Conservation (phyloP, 495 filamentous ascomycete genomes). For the Neurospora sp. region DNA sequence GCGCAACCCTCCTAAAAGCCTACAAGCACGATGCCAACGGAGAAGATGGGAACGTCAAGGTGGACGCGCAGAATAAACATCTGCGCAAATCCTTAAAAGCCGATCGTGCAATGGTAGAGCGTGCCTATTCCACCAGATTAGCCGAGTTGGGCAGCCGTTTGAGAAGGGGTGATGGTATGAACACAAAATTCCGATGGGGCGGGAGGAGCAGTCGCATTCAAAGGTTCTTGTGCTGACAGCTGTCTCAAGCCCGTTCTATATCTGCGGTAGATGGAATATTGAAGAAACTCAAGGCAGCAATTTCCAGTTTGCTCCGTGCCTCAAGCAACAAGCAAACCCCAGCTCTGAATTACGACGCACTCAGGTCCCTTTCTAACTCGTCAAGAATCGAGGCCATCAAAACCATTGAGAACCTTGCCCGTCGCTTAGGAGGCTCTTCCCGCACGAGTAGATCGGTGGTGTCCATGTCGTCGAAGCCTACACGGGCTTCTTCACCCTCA, state of each 20-base stretch:
- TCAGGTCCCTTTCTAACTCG: slow-evolving; percentile 25
- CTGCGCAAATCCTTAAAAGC: slow-evolving; percentile 21
- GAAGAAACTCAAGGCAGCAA: slow-evolving; percentile 16
- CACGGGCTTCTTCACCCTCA: background rate
- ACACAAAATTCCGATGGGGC: too few relatives aligned
- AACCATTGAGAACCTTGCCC: slow-evolving; percentile 25
- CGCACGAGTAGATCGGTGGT: slow-evolving; percentile 6
- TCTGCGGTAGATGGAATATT: slow-evolving; percentile 21
- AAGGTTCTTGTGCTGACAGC: slow-evolving; percentile 1
- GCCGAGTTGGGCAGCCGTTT: slow-evolving; percentile 16
- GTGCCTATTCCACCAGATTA: slow-evolving; percentile 17
- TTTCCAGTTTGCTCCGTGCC: slow-evolving; percentile 15
- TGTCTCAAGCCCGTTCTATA: slow-evolving; percentile 15
- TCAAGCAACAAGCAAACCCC: slow-evolving; percentile 13
- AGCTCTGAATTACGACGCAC: slow-evolving; percentile 25
- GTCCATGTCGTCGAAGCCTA: slow-evolving; percentile 6
- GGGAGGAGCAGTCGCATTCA: too few relatives aligned
- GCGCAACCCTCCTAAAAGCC: slow-evolving; percentile 23
- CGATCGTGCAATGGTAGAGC: slow-evolving; percentile 21
- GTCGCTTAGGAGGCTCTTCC: slow-evolving; percentile 12
- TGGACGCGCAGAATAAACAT: slow-evolving; percentile 23
- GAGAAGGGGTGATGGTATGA: slow-evolving; percentile 25
- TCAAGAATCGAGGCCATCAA: slow-evolving; percentile 24
- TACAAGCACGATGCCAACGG: slow-evolving; percentile 7
- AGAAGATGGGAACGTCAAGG: slow-evolving; percentile 14